Evolutionary conservation across 164 flowering plant genomes (phyloP).

Genomic region (Amborella trichopoda): DNA sequence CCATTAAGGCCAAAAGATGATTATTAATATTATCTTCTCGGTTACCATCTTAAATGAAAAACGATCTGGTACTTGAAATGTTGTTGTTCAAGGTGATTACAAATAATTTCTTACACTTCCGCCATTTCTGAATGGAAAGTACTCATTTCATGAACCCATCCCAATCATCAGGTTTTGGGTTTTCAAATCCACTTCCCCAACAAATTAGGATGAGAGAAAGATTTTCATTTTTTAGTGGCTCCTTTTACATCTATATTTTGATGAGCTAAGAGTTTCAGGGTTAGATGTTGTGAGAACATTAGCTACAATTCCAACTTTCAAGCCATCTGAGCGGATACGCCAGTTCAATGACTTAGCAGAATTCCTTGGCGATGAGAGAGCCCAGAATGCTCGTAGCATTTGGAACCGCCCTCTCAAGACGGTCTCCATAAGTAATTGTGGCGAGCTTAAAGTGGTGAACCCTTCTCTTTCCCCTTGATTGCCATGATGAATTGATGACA

Average conservation of each 20-base stretch:
- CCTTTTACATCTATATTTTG: too few relatives aligned
- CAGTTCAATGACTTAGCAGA: conserved; percentile 77
- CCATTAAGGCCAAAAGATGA: too few relatives aligned
- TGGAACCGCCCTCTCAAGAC: conserved; percentile 89
- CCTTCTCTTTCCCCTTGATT: conserved; percentile 72
- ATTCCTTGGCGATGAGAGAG: conserved; percentile 90
- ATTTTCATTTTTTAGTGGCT: neutral
- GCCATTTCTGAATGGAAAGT: too few relatives aligned
- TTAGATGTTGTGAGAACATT: conserved; percentile 70
- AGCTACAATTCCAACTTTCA: conserved; percentile 81
- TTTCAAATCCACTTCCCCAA: too few relatives aligned
- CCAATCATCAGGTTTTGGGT: too few relatives aligned
- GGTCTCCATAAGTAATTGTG: conserved; percentile 79
- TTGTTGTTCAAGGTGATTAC: too few relatives aligned
- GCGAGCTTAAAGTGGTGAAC: conserved; percentile 70
- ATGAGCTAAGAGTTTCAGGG: conserved; percentile 31
- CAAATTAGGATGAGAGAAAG: too few relatives aligned
- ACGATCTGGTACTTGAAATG: too few relatives aligned
- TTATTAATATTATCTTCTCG: too few relatives aligned
- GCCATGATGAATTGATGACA: conserved; percentile 39
- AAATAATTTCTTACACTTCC: too few relatives aligned
- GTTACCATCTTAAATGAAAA: too few relatives aligned
- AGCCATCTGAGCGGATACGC: conserved; percentile 63
- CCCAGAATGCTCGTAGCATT: conserved; percentile 65
- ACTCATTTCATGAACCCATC: too few relatives aligned